Evolutionary conservation across 1,139 yeast species (phyloP), one percentile per base, ranked within the genome.

Genomic region (Geotrichum australiense): DNA sequence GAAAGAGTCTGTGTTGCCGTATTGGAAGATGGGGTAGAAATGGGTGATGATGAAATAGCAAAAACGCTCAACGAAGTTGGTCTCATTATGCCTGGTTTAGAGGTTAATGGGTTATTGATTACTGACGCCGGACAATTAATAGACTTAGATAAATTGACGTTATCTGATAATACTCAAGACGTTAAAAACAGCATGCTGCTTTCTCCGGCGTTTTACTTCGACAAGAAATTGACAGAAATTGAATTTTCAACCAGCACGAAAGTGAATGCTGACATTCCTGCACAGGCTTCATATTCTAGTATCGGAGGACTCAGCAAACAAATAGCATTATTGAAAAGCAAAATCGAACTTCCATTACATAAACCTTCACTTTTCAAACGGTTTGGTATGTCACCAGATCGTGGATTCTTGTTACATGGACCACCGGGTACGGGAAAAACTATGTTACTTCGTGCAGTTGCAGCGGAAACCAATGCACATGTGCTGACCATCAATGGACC

Each of bases 351-450:
- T 3, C 96, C 99, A 0, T 68, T 91, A 28, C 77, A 80, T 49
- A 77, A 77, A 43, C 95, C 96, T 0, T 71, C 74, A 3, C 64
- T 86, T 27, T 91, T 87, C 54, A 70, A 80, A 6, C 78, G 84
- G 43, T 93, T 89, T 65, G 89, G 91, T n/a, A 82, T 89, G 35
- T 93, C 96, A 8, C 96, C 97, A 2, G 66, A 63, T 28, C 70
- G 96, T 44, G 98, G 98, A 3, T 71, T 93, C 12, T 64, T 91
- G 25, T 65, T 91, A 4, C 94, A 89, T 63, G 99, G 99, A 0
- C 95, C 97, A 1, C 94, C 48, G 2, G 99, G 99, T 1, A 89
- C 97, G 0, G 99, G 99, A 42, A 91, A 91, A 59, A 85, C 97
- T 0, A 77, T 89, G 86, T 69, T 91, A 12, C 66, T 93, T 35